Base-by-base conservation (phyloP, 495 filamentous ascomycete species). In the Annulohypoxylon moriforme region DNA sequence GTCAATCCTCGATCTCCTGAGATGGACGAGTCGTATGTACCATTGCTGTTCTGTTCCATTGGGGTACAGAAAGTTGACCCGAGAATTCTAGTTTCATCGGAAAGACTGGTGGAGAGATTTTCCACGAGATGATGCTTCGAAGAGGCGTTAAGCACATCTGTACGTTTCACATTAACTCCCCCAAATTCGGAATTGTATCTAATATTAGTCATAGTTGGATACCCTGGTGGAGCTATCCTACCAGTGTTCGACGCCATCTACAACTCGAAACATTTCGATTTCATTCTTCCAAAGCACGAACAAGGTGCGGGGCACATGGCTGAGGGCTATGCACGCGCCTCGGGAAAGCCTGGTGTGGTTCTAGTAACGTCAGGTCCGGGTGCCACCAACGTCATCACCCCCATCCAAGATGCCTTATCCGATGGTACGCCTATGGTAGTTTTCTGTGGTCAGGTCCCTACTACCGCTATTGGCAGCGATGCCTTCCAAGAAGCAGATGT, bases 111-210 rank as follows among this genome's bases (percentile, higher is more conserved):
- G 96, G 96, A 76, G 90, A 97, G 78, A 98, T 99, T 68, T 97
- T 99, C 85, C 94, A 99, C 76, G 94, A 99, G 82, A 98, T 99
- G 96, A 97, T 99, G 93, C 87, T 94, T 42, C 85, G 96, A 76
- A 93, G 94, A 68, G 88, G 84, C 68, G 96, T 99, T 29, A 94
- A 97, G 84, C 92, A 96, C 80, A 85, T 98, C 75, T 96, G 92
- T 94, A 84, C 79, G 91, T 92, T 75, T 49, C 52, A 31, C 72
- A 40, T 36, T 29, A 40, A 63, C 24, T 59, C 20, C 36, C 64
- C 56, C 55, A 52, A 64, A 57, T 33, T 59, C 9, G 34, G 85
- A 85, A 5, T 38, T 13, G 56, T 18, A 33, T 64, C 77, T 78
- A 72, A 75, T 49, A 64, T 63, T 40, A 69, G 67, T 61, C 64